Evolutionary conservation across 2,329 filamentous ascomycete genomes (phyloP).

Genomic region (Tolypocladium cylindrosporum): DNA sequence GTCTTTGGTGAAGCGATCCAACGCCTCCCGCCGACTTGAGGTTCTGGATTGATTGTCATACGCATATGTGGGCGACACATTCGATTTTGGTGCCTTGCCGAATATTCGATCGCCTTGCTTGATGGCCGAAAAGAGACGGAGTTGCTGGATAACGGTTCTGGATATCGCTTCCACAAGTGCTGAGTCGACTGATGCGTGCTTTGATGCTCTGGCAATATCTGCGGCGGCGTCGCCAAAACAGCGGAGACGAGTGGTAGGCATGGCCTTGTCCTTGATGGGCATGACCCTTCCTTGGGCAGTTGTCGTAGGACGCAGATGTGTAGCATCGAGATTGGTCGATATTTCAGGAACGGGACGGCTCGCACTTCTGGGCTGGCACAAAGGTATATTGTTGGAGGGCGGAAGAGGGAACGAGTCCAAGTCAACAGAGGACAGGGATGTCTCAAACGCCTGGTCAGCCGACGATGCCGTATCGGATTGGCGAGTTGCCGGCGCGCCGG

Average conservation of each 20-base stretch:
- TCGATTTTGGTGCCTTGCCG: background rate
- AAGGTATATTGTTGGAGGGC: slow-evolving; percentile 4
- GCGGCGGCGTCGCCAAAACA: slow-evolving; percentile 7
- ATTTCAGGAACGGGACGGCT: background rate
- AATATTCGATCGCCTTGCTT: slow-evolving; percentile 3
- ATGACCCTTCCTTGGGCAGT: slow-evolving; percentile 2
- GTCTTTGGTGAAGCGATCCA: slow-evolving; percentile 25
- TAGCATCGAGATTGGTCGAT: background rate
- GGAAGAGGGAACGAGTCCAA: slow-evolving; percentile 13
- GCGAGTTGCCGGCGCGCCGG: background rate
- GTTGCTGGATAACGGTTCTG: slow-evolving; percentile 34
- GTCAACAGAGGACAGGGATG: slow-evolving; percentile 9
- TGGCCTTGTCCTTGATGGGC: background rate
- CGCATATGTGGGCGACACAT: background rate
- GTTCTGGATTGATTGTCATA: slow-evolving; percentile 24
- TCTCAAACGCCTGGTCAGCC: slow-evolving; percentile 4
- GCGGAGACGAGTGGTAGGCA: background rate
- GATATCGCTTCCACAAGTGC: slow-evolving; percentile 33
- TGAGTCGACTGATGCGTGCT: slow-evolving; percentile 23
- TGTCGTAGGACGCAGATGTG: background rate
- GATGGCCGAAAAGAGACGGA: slow-evolving; percentile 26
- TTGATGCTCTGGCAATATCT: slow-evolving; percentile 11
- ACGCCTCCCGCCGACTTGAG: slow-evolving; percentile 30
- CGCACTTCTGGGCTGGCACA: background rate
- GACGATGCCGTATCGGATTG: background rate